A percentile compares a stretch with the other conserved stretches of the same genome.
Evolutionary conservation across 371 early-diverging fungal genomes (phyloP).

Genomic region (Haplosporangium sp.): DNA sequence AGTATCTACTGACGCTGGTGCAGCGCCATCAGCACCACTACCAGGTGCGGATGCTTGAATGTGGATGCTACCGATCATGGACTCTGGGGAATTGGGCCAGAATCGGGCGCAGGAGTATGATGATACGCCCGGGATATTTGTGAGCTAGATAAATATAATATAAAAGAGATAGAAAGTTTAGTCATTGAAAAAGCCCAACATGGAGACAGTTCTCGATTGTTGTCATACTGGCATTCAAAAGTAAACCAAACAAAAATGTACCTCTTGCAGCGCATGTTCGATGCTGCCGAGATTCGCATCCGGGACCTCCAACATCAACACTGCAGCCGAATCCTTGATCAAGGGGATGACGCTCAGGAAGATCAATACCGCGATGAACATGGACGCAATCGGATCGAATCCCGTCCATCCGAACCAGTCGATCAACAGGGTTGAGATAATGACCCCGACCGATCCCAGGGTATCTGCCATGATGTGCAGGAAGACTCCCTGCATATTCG

Average conservation of each 20-base stretch:
- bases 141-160: constrained; percentile 20
- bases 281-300: constrained; percentile 60
- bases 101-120: constrained; percentile 63
- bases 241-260: constrained; percentile 15
- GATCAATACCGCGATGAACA: constrained; percentile 90
- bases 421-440: constrained; percentile 91
- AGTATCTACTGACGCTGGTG: constrained; percentile 4
- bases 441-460: constrained; percentile 95
- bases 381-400: constrained; percentile 94
- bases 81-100: constrained; percentile 73
- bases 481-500: constrained; percentile 93
- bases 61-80: constrained; percentile 68
- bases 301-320: constrained; percentile 68
- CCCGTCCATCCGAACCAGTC: constrained; percentile 93
- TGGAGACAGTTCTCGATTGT: background rate
- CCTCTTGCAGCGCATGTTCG: constrained; percentile 66
- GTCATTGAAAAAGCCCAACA: background rate
- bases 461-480: constrained; percentile 96
- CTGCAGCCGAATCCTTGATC: constrained; percentile 74
- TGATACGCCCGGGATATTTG: constrained; percentile 59
- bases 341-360: constrained; percentile 89
- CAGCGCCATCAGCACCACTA: background rate
- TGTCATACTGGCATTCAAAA: background rate
- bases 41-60: constrained; percentile 58
- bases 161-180: background rate